Base-by-base conservation (phyloP, 768 basidiomycete species). In the Lactarius sp. region DNA sequence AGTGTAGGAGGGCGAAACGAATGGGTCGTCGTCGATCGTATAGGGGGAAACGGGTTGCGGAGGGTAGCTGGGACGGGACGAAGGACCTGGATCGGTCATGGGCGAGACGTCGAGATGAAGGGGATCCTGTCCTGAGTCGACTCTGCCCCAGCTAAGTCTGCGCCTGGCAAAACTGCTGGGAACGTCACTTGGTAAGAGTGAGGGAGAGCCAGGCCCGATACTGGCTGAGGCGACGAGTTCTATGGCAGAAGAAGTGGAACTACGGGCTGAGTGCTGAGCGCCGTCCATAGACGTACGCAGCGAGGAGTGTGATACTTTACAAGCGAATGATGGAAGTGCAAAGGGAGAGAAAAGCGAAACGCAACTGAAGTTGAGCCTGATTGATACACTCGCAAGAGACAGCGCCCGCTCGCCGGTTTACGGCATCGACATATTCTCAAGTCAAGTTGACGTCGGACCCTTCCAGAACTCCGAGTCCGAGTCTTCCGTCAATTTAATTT, bases 91-190 rank as follows among this genome's bases (percentile, higher is more conserved):
- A 64, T 61, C 20, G 20, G 73, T 71, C 59, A 67, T 65, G 31
- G 70, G 34, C 47, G 60, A 62, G 59, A 74, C 63, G 55, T 79
- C 73, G 61, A 80, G 72, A 60, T 75, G 77, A 56, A 82, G 74
- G 13, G 80, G 81, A 71, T 84, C 82, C 68, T 78, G 78, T 57
- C 77, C 77, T 50, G 71, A 67, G 61, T 83, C 79, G 50, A 76
- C 67, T 27, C 74, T 72, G 27, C 82, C 81, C 85, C 87, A 84
- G 69, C 86, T 87, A 1, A 77, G 72, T 61, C 87, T 78, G 55
- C 85, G 76, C 65, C 85, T 79, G 42, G 85, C 70, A 66, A 77
- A 69, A 14, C 71, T 67, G 31, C 31, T 60, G 59, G 69, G 57
- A 58, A 44, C 46, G 59, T 66, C 61, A 7, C 22, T n/a, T 42